Evolutionary conservation across 1,284 basidiomycete species (phyloP), one percentile per base, ranked within the genome.

Genomic region (Moniliophthora roreri): DNA sequence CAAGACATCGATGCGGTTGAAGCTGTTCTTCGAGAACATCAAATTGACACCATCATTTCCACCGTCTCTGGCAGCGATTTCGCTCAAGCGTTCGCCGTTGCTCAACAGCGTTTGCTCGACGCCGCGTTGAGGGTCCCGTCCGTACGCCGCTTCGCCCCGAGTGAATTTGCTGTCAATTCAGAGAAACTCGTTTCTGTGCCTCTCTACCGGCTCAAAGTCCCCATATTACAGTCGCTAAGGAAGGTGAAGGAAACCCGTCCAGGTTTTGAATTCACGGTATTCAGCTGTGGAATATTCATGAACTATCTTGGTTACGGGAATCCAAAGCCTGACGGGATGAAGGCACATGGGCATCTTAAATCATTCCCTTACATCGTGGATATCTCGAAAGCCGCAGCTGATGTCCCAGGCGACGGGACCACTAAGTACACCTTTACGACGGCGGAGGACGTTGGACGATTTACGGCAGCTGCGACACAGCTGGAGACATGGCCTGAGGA

Each of bases 281-380:
- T 55, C 44, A 39, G 46, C 21, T 21, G 26, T 20, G 54, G 50
- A 3, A 11, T 28, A 1, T 44, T 55, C 38, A 55, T 55, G 50
- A 55, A 55, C 18, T 55, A 55, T 32, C 36, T 49, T 7, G 50
- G 20, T 8, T 36, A 24, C 7, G 54, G 54, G 11, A 55, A 55
- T 28, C 28, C 50, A 7, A 55, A 52, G 20, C 50, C 54, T 15
- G 40, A 48, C 9, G 50, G 46, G 2, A 39, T 4, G 15, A 51
- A 55, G 20, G 54, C 50, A 1, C 49, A 36, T 11, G 54, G 54
- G 13, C 50, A 55, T 48, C 38, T 55, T n/a, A n/a, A 26, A 15
- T 34, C n/a, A 1, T 49, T 52, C 20, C 46, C 50, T 15, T 45
- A 37, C 11, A 21, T 55, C n/a, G 36, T 55, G 37, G 54, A 55